Base-by-base conservation (phyloP, 2,329 filamentous ascomycete genomes). In the Colletotrichum sp. region DNA sequence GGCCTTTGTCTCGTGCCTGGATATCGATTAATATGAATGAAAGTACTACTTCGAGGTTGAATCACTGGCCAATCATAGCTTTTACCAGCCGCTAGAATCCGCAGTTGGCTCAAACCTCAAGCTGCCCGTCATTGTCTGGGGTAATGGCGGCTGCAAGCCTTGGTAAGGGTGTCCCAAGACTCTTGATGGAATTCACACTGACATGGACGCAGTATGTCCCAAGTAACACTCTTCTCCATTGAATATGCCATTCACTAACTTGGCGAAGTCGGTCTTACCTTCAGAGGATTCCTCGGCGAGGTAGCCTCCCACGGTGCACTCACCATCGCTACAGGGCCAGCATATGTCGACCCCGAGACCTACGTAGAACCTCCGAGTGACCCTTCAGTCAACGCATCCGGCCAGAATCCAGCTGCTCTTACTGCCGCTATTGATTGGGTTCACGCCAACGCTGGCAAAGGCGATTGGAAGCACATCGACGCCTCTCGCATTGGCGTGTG, bases 401-500 rank as follows among this genome's bases (percentile, higher is more conserved):
- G 38, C 9, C 71, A 73, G 57, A 52, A 74, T 30, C 66, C 72
- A 5, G 67, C 58, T 10, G 57, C 67, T 13, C 38, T 74, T 1
- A 74, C 72, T n/a, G 67, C 72, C 18, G 72, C 72, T 10, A 65
- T 71, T 1, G 72, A 74, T 26, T 71, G 72, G 72, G 72, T 71
- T 4, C 58, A 66, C 3, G 26, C 57, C 43, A 71, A 70, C 6
- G 72, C 72, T 8, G 72, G 72, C 15, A 71, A 70, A 8, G 72
- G 67, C 8, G 67, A 58, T 24, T 74, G 67, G 66, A 66, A 70
- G 34, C 66, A 74, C 28, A 48, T 71, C 16, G 67, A 74, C n/a
- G 48, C 66, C 6, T 71, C 72, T 21, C 72, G 72, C 67, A 74
- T 74, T 34, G 72, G 58, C 5, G 72, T 57, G 3, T 74, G 66